A percentile compares a stretch with the other conserved stretches of the same genome.
phyloP scores from a whole-genome alignment of 345 rosid species.

The Gossypium australe region DNA sequence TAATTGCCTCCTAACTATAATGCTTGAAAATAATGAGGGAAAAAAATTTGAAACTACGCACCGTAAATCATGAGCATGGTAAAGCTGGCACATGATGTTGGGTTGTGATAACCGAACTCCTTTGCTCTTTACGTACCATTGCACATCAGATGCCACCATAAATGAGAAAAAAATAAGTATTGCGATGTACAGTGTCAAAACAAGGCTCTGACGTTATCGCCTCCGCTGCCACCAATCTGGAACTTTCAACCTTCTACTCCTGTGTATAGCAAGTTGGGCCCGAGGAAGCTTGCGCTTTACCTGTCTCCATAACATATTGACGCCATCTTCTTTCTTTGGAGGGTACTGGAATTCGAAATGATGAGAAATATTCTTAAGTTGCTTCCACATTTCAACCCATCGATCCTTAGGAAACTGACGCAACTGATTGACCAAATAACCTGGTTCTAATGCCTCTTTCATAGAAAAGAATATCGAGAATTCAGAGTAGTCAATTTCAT shows the following conservation, averaged over 20 bases:
- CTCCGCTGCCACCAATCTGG: slow-evolving; percentile 80
- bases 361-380: slow-evolving; percentile 61
- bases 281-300: slow-evolving; percentile 66
- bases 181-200: slow-evolving; percentile 34
- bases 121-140: slow-evolving; percentile 7
- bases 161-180: slow-evolving; percentile 10
- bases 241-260: slow-evolving; percentile 70
- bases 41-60: not conserved
- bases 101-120: slow-evolving; percentile 4
- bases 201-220: slow-evolving; percentile 22
- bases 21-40: not conserved
- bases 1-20: not conserved
- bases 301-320: slow-evolving; percentile 83
- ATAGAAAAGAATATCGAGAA: slow-evolving; percentile 77
- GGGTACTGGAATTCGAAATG: slow-evolving; percentile 82
- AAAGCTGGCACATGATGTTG: slow-evolving; percentile 10
- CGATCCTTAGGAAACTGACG: slow-evolving; percentile 60
- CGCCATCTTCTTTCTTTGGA: slow-evolving; percentile 70
- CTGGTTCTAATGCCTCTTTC: slow-evolving; percentile 63
- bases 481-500: slow-evolving; percentile 64
- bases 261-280: slow-evolving; percentile 61
- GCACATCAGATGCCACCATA: not conserved
- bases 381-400: slow-evolving; percentile 74
- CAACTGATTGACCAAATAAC: slow-evolving; percentile 57
- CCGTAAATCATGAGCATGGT: not conserved